phyloP scores from a whole-genome alignment of 2,329 filamentous ascomycete genomes.

The Ceratocystis albifundus region DNA sequence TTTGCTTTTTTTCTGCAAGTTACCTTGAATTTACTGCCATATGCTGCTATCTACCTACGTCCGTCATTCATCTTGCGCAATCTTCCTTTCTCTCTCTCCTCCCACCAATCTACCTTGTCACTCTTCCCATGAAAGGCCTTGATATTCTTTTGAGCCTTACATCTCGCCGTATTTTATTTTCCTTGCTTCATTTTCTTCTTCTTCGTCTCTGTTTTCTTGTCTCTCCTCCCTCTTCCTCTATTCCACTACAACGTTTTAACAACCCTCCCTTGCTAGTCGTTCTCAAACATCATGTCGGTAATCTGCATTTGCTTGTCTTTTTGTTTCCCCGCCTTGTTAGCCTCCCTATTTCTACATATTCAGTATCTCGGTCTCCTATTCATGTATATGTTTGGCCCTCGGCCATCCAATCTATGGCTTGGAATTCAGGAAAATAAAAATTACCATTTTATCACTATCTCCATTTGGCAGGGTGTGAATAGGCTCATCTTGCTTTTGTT shows the following conservation, averaged over 20 bases:
- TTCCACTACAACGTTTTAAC: neutral
- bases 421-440: neutral
- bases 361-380: neutral
- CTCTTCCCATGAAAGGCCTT: neutral
- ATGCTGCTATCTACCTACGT: conserved; percentile 15
- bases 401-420: neutral
- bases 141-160: neutral
- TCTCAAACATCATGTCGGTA: conserved; percentile 8
- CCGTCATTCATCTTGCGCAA: conserved; percentile 6
- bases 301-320: neutral
- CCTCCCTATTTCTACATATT: neutral
- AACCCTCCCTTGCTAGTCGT: conserved; percentile 7
- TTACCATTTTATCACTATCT: neutral
- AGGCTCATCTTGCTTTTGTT: too few relatives aligned
- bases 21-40: neutral
- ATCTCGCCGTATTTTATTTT: too few relatives aligned
- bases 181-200: neutral
- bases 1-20: conserved; percentile 9
- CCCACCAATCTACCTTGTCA: neutral
- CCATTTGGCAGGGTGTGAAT: too few relatives aligned
- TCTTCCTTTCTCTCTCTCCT: conserved; percentile 19
- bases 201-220: neutral
- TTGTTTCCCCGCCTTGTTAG: neutral
- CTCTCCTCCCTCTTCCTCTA: neutral
- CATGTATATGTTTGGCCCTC: neutral